phyloP scores from a whole-genome alignment of 768 basidiomycete genomes.

The Phaeotremella skinneri region DNA sequence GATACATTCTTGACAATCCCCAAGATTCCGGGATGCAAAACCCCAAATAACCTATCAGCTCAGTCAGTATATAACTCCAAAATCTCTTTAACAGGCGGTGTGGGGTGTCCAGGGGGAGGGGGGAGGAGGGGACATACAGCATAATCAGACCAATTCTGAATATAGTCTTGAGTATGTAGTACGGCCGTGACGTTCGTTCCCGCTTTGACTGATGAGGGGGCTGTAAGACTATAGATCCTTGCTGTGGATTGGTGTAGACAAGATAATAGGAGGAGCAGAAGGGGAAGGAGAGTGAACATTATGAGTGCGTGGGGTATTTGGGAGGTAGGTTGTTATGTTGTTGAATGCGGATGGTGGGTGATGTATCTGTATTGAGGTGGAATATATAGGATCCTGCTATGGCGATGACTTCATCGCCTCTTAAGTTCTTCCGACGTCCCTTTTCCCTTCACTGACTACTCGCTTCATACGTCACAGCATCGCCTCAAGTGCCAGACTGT shows the following conservation, averaged over 20 bases:
- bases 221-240: constrained; percentile 7
- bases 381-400: neutral
- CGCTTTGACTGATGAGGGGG: constrained; percentile 1
- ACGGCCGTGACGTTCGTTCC: constrained; percentile 10
- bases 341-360: neutral
- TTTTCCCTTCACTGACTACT: neutral
- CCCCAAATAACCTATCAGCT: constrained; percentile 11
- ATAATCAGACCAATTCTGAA: constrained; percentile 23
- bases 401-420: neutral
- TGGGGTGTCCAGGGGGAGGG: no score
- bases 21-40: neutral
- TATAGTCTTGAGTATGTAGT: constrained; percentile 5
- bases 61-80: neutral
- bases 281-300: neutral
- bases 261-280: no score
- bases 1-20: constrained; percentile 16
- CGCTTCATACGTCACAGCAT: neutral
- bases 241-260: no score
- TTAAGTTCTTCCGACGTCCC: neutral
- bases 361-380: neutral
- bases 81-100: no score
- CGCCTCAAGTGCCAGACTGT: neutral
- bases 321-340: neutral
- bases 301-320: neutral
- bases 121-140: constrained; percentile 7